phyloP scores from a whole-genome alignment of 176 grass and related monocot genomes.

The Chrysopogon serrulatus region DNA sequence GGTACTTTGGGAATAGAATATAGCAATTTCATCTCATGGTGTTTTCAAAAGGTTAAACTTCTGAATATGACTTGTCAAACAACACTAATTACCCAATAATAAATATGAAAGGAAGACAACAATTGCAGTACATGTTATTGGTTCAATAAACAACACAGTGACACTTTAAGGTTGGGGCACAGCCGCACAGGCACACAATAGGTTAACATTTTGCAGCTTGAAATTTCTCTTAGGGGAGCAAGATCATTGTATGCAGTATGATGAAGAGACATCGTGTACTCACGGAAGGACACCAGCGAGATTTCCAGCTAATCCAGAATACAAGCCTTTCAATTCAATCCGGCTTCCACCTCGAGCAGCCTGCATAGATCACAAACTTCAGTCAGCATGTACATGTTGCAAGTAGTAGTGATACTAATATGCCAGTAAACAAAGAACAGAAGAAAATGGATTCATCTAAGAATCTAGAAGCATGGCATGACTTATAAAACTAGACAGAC shows the following conservation, averaged over 20 bases:
- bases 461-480: background rate
- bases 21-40: background rate
- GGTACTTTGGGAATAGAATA: background rate
- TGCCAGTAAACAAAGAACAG: background rate
- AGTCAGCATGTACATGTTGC: background rate
- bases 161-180: background rate
- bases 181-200: too few relatives aligned
- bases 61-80: background rate
- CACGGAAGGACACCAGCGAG: constrained; percentile 79
- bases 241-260: background rate
- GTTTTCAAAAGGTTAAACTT: background rate
- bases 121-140: background rate
- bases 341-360: constrained; percentile 69
- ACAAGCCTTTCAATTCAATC: constrained; percentile 85
- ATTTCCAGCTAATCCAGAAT: constrained; percentile 91
- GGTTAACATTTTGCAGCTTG: background rate
- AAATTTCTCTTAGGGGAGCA: background rate
- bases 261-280: constrained; percentile 24
- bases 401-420: background rate
- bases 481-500: background rate
- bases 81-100: background rate
- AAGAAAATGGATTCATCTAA: background rate
- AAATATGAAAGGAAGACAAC: background rate
- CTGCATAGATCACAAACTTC: constrained; percentile 1
- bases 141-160: background rate